Percentiles rank a stretch among this genome's conserved stretches.
Evolutionary conservation across 108 stramenopile species (phyloP).

Genomic region (Seminavis robusta): DNA sequence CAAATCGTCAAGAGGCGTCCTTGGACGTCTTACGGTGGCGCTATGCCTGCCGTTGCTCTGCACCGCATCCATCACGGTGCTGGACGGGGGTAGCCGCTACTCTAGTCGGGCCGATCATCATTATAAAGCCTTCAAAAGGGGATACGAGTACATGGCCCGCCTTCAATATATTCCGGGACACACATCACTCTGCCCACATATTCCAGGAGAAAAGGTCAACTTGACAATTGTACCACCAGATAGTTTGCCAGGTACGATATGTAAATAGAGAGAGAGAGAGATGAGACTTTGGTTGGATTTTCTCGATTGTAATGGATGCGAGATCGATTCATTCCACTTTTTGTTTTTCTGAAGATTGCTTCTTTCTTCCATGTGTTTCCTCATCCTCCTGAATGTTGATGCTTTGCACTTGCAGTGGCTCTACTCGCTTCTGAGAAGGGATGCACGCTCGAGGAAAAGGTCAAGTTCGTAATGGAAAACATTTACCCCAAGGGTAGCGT

Average conservation of each 20-base stretch:
- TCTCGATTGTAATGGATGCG: neutral
- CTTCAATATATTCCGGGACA: constrained; percentile 27
- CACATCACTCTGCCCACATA: constrained; percentile 20
- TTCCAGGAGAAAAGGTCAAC: neutral
- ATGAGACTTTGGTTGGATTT: neutral
- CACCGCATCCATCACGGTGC: too few species aligned
- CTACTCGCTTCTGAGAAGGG: constrained; percentile 34
- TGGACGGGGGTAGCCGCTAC: too few species aligned
- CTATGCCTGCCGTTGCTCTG: too few species aligned
- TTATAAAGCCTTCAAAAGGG: constrained; percentile 21
- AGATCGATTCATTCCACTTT: neutral
- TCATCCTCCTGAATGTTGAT: neutral
- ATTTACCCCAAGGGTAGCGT: constrained; percentile 29
- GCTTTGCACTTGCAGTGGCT: constrained; percentile 19
- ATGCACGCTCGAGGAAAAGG: constrained; percentile 45
- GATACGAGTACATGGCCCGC: constrained; percentile 42
- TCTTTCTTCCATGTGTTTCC: neutral
- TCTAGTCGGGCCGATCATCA: constrained; percentile 17
- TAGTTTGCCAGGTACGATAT: constrained; percentile 36
- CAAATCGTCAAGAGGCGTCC: too few species aligned
- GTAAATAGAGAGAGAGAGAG: neutral
- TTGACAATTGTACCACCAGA: constrained; percentile 27
- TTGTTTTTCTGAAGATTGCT: neutral
- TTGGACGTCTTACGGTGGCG: too few species aligned
- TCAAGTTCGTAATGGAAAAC: constrained; percentile 23